Percentiles rank a stretch among this genome's conserved stretches.
Evolutionary conservation across 352 stramenopile species (phyloP).

Genomic region (Phytophthora podocarpi): DNA sequence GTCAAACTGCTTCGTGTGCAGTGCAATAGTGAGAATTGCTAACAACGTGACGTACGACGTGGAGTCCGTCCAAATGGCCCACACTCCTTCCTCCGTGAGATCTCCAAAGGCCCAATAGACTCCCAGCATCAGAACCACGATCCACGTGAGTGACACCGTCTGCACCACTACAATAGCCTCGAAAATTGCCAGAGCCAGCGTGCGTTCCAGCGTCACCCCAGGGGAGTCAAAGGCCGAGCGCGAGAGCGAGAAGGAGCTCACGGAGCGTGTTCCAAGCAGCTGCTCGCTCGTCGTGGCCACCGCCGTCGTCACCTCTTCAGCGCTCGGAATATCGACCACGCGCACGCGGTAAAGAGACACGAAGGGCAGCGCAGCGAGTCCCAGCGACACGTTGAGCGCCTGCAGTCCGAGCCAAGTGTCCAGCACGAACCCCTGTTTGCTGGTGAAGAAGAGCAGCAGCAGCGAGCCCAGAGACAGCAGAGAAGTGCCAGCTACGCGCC

Average conservation of each 20-base stretch:
- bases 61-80: slow-evolving; percentile 37
- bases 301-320: neutral
- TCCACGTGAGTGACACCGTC: slow-evolving; percentile 52
- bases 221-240: slow-evolving; percentile 46
- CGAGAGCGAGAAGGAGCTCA: slow-evolving; percentile 62
- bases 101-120: slow-evolving; percentile 58
- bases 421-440: slow-evolving; percentile 36
- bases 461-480: slow-evolving; percentile 52
- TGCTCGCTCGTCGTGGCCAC: slow-evolving; percentile 15
- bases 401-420: slow-evolving; percentile 59
- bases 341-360: slow-evolving; percentile 47
- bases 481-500: slow-evolving; percentile 54
- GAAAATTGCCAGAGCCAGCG: slow-evolving; percentile 56
- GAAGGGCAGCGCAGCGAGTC: slow-evolving; percentile 54
- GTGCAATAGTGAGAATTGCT: slow-evolving; percentile 47
- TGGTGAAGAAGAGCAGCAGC: slow-evolving; percentile 45
- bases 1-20: slow-evolving; percentile 75
- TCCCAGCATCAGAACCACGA: slow-evolving; percentile 48
- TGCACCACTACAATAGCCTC: slow-evolving; percentile 72
- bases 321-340: neutral
- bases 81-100: slow-evolving; percentile 40
- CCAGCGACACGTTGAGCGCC: slow-evolving; percentile 60
- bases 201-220: slow-evolving; percentile 55
- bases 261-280: slow-evolving; percentile 19
- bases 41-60: slow-evolving; percentile 33